Percentiles rank a stretch among this genome's conserved stretches.
phyloP scores from a whole-genome alignment of 139 green algal species.

The Volvox africanus region DNA sequence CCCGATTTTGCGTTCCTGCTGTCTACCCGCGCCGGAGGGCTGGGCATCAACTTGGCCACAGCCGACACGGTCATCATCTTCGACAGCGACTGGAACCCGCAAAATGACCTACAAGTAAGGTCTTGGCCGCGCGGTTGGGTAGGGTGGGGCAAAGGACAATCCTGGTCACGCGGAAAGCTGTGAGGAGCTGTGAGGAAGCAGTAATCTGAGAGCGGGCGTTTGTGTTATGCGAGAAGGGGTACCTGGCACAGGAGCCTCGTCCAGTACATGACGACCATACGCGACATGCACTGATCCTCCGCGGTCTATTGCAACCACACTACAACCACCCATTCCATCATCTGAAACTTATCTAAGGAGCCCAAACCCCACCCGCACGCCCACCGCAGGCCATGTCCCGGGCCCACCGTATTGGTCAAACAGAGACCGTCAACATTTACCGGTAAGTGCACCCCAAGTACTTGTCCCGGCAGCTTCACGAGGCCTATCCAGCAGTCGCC shows the following conservation, averaged over 20 bases:
- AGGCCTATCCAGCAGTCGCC: too few relatives aligned
- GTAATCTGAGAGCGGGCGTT: neutral
- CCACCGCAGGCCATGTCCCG: constrained; percentile 87
- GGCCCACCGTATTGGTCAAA: constrained; percentile 96
- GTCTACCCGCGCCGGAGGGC: constrained; percentile 77
- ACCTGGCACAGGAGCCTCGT: neutral
- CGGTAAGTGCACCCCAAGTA: constrained; percentile 54
- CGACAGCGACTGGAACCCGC: constrained; percentile 66
- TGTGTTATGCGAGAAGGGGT: neutral
- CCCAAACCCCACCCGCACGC: neutral
- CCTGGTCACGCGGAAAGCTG: neutral
- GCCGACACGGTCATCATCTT: constrained; percentile 89
- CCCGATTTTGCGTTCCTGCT: constrained; percentile 96
- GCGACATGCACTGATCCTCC: too few relatives aligned
- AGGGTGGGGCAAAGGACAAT: neutral
- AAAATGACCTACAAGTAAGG: constrained; percentile 59
- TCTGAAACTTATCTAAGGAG: too few relatives aligned
- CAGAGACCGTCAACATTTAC: constrained; percentile 95
- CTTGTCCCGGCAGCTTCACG: too few relatives aligned
- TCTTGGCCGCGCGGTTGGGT: neutral
- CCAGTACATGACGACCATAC: too few relatives aligned
- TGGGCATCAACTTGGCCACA: constrained; percentile 93
- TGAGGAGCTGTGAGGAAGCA: neutral
- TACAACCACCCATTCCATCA: too few relatives aligned
- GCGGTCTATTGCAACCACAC: too few relatives aligned